Percentiles rank a stretch among this genome's conserved stretches.
Conservation (phyloP, 208 protist species). For the Chromosphaera perkinsii region DNA sequence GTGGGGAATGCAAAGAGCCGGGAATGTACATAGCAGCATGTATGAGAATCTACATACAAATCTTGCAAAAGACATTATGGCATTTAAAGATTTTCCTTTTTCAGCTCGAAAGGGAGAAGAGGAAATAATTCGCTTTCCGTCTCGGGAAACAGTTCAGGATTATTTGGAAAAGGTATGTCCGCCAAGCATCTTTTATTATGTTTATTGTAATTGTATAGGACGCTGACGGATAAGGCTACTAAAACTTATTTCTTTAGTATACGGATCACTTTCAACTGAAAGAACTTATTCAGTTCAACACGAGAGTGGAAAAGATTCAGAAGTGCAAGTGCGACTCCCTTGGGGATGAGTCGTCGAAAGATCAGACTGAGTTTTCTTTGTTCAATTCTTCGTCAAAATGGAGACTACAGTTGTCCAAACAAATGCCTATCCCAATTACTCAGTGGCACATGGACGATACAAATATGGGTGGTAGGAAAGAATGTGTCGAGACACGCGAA, state of each 20-base stretch:
- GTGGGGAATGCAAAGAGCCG: too few species aligned
- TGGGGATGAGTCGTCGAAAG: too few species aligned
- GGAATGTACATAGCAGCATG: slow-evolving; percentile 10
- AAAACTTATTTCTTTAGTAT: slow-evolving; percentile 1
- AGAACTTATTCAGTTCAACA: not conserved
- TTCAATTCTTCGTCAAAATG: too few species aligned
- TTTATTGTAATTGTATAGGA: not conserved
- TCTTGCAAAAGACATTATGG: slow-evolving; percentile 14
- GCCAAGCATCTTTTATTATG: not conserved
- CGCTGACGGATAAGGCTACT: not conserved
- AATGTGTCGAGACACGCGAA: not conserved
- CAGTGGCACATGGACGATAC: too few species aligned
- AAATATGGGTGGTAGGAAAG: too few species aligned
- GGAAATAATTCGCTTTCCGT: not conserved
- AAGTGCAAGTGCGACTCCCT: too few species aligned
- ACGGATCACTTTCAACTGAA: not conserved
- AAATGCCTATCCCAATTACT: too few species aligned
- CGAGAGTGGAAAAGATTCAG: too few species aligned
- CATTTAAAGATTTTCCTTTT: not conserved
- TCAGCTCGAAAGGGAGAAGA: not conserved
- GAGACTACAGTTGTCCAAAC: too few species aligned
- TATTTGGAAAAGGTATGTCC: slow-evolving; percentile 1
- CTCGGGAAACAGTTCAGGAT: not conserved
- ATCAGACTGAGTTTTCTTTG: too few species aligned
- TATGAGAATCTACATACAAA: slow-evolving; percentile 14